These are phyloP conservation scores for Trichoderma sp. DNA, from an alignment of 2,329 filamentous ascomycete species.

Conservation along the genomic window DNA sequence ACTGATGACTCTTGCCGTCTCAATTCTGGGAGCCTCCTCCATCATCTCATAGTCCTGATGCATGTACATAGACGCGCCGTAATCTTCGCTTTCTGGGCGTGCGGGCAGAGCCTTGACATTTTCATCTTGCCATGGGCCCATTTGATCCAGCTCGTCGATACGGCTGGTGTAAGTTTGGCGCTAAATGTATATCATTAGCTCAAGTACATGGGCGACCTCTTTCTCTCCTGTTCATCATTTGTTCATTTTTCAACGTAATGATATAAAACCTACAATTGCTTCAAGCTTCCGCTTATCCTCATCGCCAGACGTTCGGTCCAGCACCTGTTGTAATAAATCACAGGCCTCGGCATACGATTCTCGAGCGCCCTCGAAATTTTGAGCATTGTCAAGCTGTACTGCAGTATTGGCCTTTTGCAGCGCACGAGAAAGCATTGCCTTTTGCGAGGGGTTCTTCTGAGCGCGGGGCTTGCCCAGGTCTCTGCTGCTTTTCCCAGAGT, in stretches of 20 bases:
- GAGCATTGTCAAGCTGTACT: slow-evolving; percentile 92
- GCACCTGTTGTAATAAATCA: slow-evolving; percentile 81
- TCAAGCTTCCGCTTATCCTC: slow-evolving; percentile 91
- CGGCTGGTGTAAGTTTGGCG: slow-evolving; percentile 87
- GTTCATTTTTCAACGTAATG: background rate
- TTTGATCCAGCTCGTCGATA: slow-evolving; percentile 81
- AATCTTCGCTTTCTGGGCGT: slow-evolving; percentile 60
- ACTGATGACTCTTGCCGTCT: slow-evolving; percentile 57
- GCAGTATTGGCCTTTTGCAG: slow-evolving; percentile 95
- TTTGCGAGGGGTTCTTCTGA: slow-evolving; percentile 71
- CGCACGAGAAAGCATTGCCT: slow-evolving; percentile 94
- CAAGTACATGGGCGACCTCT: background rate
- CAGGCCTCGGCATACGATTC: slow-evolving; percentile 92
- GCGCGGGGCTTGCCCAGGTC: slow-evolving; percentile 38
- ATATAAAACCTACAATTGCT: slow-evolving; percentile 73
- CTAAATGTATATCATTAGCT: slow-evolving; percentile 48
- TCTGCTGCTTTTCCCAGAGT: slow-evolving; percentile 41
- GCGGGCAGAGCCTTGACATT: slow-evolving; percentile 78
- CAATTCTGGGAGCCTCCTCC: slow-evolving; percentile 40
- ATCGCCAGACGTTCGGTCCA: slow-evolving; percentile 79
- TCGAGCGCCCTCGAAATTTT: slow-evolving; percentile 90
- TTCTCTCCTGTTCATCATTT: background rate
- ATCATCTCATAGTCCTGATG: background rate
- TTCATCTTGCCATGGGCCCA: slow-evolving; percentile 59
- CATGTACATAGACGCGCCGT: slow-evolving; percentile 24